phyloP scores from a whole-genome alignment of 805 yeast species.

The Starmerella geochares region DNA sequence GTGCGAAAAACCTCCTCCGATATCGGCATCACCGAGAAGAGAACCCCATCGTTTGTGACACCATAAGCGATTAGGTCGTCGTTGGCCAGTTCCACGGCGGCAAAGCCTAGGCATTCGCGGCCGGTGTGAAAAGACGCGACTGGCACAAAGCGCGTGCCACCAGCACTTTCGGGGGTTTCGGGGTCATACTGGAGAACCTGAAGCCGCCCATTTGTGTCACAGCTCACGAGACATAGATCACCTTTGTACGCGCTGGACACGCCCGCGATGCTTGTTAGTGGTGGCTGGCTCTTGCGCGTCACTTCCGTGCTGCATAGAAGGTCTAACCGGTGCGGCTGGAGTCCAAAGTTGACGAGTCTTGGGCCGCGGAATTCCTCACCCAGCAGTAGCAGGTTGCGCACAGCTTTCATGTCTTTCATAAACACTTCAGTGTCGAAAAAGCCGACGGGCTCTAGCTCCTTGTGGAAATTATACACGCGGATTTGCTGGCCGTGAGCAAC shows the following conservation, averaged over 20 bases:
- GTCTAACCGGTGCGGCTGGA: constrained; percentile 85
- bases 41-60: constrained; percentile 66
- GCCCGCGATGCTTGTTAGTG: constrained; percentile 37
- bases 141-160: constrained; percentile 66
- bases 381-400: constrained; percentile 68
- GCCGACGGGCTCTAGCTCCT: constrained; percentile 83
- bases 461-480: constrained; percentile 70
- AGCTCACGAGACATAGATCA: constrained; percentile 53
- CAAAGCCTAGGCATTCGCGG: constrained; percentile 33
- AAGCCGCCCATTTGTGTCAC: constrained; percentile 56
- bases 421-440: constrained; percentile 78
- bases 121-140: constrained; percentile 64
- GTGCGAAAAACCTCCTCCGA: constrained; percentile 68
- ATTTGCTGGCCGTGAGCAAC: constrained; percentile 79
- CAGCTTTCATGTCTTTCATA: constrained; percentile 66
- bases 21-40: constrained; percentile 63
- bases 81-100: constrained; percentile 26
- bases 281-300: constrained; percentile 18
- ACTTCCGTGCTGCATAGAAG: constrained; percentile 61
- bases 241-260: constrained; percentile 32
- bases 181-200: constrained; percentile 83
- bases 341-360: constrained; percentile 80
- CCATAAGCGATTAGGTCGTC: constrained; percentile 48
- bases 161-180: constrained; percentile 70
- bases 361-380: constrained; percentile 74